Conservation (phyloP, 2,329 filamentous ascomycete species). For the Kalmusia sp. region DNA sequence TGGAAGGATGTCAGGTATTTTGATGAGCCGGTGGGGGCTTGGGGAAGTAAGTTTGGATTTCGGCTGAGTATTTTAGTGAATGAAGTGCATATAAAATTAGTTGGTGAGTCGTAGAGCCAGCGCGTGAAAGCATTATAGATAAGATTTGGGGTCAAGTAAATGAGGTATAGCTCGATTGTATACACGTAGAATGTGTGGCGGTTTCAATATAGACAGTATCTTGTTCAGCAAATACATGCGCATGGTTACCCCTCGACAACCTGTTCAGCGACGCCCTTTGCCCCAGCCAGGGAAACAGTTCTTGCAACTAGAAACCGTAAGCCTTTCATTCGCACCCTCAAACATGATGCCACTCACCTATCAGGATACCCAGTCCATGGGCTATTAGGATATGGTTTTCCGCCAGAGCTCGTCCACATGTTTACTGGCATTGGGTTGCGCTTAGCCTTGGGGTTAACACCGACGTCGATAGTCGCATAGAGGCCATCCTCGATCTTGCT, state of each 20-base stretch:
- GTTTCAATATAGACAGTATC: neutral
- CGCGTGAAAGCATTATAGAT: no score
- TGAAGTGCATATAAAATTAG: neutral
- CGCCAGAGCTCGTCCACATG: slow-evolving; percentile 35
- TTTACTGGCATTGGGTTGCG: slow-evolving; percentile 38
- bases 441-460: slow-evolving; percentile 36
- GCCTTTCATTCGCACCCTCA: neutral
- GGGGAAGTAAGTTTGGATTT: neutral
- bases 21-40: neutral
- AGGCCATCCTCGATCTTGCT: slow-evolving; percentile 41
- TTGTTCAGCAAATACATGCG: neutral
- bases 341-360: slow-evolving; percentile 11
- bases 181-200: neutral
- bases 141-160: neutral
- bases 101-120: no score
- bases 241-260: neutral
- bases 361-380: slow-evolving; percentile 39
- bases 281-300: slow-evolving; percentile 24
- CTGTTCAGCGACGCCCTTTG: slow-evolving; percentile 14
- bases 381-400: slow-evolving; percentile 30
- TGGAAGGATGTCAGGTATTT: slow-evolving; percentile 5
- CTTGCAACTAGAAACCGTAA: slow-evolving; percentile 15
- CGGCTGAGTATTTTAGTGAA: neutral
- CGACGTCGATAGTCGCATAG: slow-evolving; percentile 41
- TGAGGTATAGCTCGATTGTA: neutral